These are phyloP conservation scores for Logfia minima DNA, from an alignment of 129 eudicot genomes.

Conservation along the genomic window DNA sequence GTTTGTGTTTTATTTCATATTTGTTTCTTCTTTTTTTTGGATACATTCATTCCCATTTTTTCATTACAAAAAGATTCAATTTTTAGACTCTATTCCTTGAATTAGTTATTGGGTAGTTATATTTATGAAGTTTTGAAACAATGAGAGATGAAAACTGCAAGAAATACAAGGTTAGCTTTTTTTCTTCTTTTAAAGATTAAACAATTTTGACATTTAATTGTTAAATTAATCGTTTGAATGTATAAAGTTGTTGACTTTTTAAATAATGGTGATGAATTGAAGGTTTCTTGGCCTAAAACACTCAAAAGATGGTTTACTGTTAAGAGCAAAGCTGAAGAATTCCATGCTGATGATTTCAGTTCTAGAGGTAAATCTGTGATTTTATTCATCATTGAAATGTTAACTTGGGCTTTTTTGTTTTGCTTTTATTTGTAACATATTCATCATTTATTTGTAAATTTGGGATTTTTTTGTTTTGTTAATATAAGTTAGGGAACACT, in stretches of 20 bases:
- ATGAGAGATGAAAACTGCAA: slow-evolving; percentile 85
- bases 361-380: slow-evolving; percentile 59
- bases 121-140: slow-evolving; percentile 55
- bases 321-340: slow-evolving; percentile 81
- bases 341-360: slow-evolving; percentile 72
- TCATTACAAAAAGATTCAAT: slow-evolving; percentile 15
- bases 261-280: slow-evolving; percentile 27
- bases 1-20: neutral
- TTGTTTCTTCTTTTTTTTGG: neutral
- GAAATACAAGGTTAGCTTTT: slow-evolving; percentile 77
- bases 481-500: slow-evolving; percentile 24
- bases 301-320: slow-evolving; percentile 89
- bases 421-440: neutral
- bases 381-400: slow-evolving; percentile 19
- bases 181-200: neutral
- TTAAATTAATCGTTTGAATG: slow-evolving; percentile 6
- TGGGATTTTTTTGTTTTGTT: neutral
- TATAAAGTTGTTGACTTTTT: slow-evolving; percentile 26
- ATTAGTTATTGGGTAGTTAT: slow-evolving; percentile 22
- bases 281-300: slow-evolving; percentile 90
- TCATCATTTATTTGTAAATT: slow-evolving; percentile 4
- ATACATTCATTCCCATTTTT: neutral
- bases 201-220: neutral
- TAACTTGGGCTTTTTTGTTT: slow-evolving; percentile 14
- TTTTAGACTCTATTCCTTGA: slow-evolving; percentile 7